Conservation (phyloP, 306 rosid species). For the Prunus fruticosa region DNA sequence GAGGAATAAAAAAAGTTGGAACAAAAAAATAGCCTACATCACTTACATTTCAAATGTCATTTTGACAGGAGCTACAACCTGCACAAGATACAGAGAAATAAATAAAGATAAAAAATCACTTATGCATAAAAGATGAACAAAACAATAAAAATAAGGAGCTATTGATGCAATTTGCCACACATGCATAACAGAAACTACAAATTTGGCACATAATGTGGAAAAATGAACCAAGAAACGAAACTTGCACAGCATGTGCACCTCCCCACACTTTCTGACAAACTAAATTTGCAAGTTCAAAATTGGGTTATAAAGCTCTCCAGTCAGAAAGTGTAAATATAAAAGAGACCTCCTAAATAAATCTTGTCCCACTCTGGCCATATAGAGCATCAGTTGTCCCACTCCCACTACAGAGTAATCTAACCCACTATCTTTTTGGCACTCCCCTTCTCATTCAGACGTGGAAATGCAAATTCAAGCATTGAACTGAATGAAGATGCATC, state of each 20-base stretch:
- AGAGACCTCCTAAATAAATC: background rate
- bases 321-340: background rate
- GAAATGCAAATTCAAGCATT: background rate
- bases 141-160: background rate
- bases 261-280: background rate
- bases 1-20: background rate
- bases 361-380: background rate
- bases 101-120: background rate
- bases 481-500: background rate
- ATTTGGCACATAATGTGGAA: background rate
- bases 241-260: background rate
- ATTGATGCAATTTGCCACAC: background rate
- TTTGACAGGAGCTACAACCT: conserved; percentile 91
- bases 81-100: conserved; percentile 31
- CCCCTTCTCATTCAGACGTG: background rate
- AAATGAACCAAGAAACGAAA: background rate
- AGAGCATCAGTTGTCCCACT: background rate
- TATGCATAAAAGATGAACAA: background rate
- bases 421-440: background rate
- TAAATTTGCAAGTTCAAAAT: background rate
- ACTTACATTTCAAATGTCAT: conserved; percentile 96
- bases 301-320: background rate
- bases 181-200: background rate
- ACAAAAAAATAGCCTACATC: background rate
- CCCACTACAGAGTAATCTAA: background rate